Base-by-base conservation (phyloP, 805 yeast genomes). In the Debaryomyces castellii region DNA sequence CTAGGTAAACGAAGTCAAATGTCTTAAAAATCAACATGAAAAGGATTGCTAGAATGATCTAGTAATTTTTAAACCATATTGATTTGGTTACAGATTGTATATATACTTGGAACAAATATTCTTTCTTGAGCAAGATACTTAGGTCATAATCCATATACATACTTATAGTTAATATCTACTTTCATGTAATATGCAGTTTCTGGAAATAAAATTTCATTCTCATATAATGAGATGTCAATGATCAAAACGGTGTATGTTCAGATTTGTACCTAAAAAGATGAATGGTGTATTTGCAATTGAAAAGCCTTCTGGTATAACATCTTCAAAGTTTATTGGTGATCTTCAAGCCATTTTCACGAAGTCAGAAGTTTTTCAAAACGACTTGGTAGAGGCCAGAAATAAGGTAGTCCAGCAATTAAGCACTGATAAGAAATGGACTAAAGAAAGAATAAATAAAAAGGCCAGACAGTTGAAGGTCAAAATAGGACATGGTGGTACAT, bases 401-500 rank as follows among this genome's bases (percentile, higher is more conserved):
- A 73, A 69, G 20, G 73, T 79, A 49, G 67, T 73, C 25, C 51
- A 51, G 18, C 74, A 73, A 36, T 60, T 74, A 12, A 60, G 67
- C 25, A 63, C 62, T 35, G 69, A 69, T 58, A 65, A 63, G 40
- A 60, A 63, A 45, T 66, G 71, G 59, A 71, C 78, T 46, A 64
- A 73, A 43, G 73, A 69, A 44, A 73, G 81, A 30, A 75, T 80
- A 37, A 74, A 77, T 48, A 76, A 79, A 44, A 78, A 79, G 47
- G 71, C 78, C 23, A 68, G 76, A 20, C 73, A 73, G 25, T 69
- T 78, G 3, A 83, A 83, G 55, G 82, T 91, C 27, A 94, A 94
- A 59, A 85, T 92, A 74, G 99, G 99, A 1, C 99, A 94, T 64
- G 99, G 99, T 16, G 99, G 99, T 8, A 94, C 99, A 0, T 71